Evolutionary conservation across 345 rosid genomes (phyloP).

Genomic region (Bruguiera gymnorhiza): DNA sequence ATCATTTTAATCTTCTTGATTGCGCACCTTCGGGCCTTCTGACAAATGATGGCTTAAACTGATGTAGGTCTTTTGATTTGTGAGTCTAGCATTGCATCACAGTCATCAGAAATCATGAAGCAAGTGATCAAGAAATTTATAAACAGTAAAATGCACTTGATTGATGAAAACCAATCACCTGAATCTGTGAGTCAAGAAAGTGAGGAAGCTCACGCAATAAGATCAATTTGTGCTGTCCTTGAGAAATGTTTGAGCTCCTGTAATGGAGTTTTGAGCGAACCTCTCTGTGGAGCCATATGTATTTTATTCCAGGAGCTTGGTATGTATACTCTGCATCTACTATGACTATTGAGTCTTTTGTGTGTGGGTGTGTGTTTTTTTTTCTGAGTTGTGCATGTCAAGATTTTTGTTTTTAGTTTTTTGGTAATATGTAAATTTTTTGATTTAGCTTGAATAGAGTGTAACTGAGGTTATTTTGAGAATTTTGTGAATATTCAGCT

Average conservation of each 20-base stretch:
- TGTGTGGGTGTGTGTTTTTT: neutral
- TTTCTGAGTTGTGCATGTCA: constrained; percentile 1
- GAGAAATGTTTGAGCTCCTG: constrained; percentile 46
- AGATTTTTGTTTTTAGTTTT: neutral
- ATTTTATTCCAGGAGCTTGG: constrained; percentile 68
- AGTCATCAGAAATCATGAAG: constrained; percentile 53
- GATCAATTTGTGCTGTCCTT: constrained; percentile 47
- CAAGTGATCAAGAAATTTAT: constrained; percentile 53
- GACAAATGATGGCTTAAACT: constrained; percentile 5
- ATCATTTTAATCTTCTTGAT: constrained; percentile 7
- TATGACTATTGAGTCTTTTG: neutral
- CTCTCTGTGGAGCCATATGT: constrained; percentile 50
- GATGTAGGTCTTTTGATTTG: constrained; percentile 63
- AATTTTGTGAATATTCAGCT: neutral
- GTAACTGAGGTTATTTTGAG: neutral
- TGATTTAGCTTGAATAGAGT: neutral
- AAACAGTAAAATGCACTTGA: constrained; percentile 28
- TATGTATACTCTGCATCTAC: constrained; percentile 22
- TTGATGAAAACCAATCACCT: constrained; percentile 30
- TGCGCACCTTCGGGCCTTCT: constrained; percentile 1
- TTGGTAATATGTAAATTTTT: neutral
- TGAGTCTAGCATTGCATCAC: constrained; percentile 49
- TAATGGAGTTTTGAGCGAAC: constrained; percentile 53
- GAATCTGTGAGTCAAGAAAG: constrained; percentile 35
- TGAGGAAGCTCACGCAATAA: constrained; percentile 43